phyloP scores from a whole-genome alignment of 2,329 filamentous ascomycete species.

The Chaetomium sp. region DNA sequence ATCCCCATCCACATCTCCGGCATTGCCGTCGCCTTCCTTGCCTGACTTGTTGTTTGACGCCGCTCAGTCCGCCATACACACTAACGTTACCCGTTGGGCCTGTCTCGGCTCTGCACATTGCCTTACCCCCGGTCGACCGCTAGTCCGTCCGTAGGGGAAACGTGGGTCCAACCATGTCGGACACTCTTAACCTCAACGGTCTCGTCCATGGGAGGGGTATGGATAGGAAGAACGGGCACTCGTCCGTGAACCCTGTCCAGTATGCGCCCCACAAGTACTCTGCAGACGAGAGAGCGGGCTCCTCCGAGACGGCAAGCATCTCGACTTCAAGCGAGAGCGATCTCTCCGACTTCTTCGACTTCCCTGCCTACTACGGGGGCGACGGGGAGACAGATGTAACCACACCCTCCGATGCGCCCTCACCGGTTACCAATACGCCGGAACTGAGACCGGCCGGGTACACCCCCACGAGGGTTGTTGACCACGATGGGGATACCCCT shows the following conservation, averaged over 20 bases:
- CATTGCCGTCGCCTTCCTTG: too few relatives aligned
- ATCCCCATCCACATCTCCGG: too few relatives aligned
- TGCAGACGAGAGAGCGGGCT: neutral
- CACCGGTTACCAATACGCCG: constrained; percentile 2
- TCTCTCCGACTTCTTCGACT: constrained; percentile 18
- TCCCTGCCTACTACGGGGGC: constrained; percentile 3
- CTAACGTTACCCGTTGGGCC: constrained; percentile 4
- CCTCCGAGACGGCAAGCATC: constrained; percentile 9
- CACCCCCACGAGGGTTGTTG: neutral
- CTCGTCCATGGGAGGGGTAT: constrained; percentile 5
- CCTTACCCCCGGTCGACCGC: constrained; percentile 6
- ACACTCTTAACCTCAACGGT: constrained; percentile 8
- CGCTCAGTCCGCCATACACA: too few relatives aligned
- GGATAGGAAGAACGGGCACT: neutral
- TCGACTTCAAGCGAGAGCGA: constrained; percentile 10
- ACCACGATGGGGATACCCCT: constrained; percentile 11
- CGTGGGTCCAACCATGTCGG: constrained; percentile 15
- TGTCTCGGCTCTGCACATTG: constrained; percentile 13
- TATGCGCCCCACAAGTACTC: constrained; percentile 11
- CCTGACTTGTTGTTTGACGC: neutral
- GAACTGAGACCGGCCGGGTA: neutral
- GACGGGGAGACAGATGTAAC: constrained; percentile 14
- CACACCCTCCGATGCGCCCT: constrained; percentile 12
- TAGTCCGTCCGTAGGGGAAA: constrained; percentile 8
- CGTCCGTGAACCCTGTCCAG: neutral